These are phyloP conservation scores for Pisolithus tinctorius DNA, from an alignment of 768 basidiomycete species.

Conservation along the genomic window DNA sequence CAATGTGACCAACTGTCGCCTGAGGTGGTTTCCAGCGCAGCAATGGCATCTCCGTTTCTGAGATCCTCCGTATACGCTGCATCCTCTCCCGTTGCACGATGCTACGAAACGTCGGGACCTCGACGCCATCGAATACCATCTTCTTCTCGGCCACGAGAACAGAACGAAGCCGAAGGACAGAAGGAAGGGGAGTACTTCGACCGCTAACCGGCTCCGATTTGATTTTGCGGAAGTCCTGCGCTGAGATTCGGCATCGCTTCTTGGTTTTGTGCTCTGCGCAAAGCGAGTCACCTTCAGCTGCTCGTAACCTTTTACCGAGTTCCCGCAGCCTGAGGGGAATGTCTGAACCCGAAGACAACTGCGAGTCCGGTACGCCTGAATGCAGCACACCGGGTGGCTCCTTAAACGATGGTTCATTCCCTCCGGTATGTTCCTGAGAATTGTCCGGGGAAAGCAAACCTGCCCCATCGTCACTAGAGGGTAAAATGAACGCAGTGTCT, in stretches of 20 bases:
- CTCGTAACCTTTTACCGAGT: neutral
- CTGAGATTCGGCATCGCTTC: slow-evolving; percentile 18
- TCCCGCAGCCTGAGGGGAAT: neutral
- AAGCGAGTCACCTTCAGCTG: neutral
- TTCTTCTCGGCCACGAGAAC: slow-evolving; percentile 13
- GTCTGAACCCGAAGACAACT: neutral
- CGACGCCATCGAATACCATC: slow-evolving; percentile 25
- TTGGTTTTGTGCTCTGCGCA: slow-evolving; percentile 11
- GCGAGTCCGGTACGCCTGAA: neutral
- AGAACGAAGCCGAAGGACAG: slow-evolving; percentile 16
- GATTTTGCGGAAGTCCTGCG: slow-evolving; percentile 8
- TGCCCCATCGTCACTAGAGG: neutral
- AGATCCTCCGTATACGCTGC: neutral
- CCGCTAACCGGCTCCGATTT: slow-evolving; percentile 26
- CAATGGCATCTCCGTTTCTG: neutral
- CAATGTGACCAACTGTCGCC: neutral
- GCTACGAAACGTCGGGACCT: slow-evolving; percentile 20
- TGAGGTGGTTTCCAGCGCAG: neutral
- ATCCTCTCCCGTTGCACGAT: slow-evolving; percentile 8
- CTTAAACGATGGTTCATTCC: neutral
- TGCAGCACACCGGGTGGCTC: neutral
- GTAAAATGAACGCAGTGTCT: neutral
- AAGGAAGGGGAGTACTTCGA: slow-evolving; percentile 11
- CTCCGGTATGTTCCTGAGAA: neutral
- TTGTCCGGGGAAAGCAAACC: neutral